Base-by-base conservation (phyloP, 2,329 filamentous ascomycete species). In the Aspergillus brasiliensis region DNA sequence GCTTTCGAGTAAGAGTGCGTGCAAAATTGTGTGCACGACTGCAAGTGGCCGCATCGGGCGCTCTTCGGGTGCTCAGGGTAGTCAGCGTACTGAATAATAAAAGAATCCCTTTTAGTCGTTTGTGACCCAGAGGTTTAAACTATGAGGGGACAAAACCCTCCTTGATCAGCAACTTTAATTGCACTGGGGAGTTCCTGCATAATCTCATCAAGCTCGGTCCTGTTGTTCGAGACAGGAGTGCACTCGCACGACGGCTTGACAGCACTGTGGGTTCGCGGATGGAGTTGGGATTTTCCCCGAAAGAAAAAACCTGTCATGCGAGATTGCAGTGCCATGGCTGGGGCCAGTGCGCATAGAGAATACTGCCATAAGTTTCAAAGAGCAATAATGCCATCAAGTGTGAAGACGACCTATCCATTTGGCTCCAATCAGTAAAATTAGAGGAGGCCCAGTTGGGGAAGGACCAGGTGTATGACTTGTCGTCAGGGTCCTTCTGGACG, bases 151-250 rank as follows among this genome's bases (percentile, higher is more conserved):
- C 54, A 58, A 60, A 56, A 52, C 38, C 48, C 42, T 58, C 38
- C 58, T 51, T 40, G 63, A 66, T 65, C 65, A 63, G 44, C 65
- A 63, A 64, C 61, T 62, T 61, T 66, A 67, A 64, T 63, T 59
- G 63, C 55, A 57, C 59, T 46, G 56, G 53, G 58, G 49, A 54
- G 64, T 64, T 65, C 63, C 62, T 68, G 66, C 62, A 64, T 62
- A 55, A 55, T 55, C 44, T 44, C 58, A 55, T 44, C 55, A 55
- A 57, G 57, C 57, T 51, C 52, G 51, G 55, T 56, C 54, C 60
- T 37, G 51, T 61, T 61, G 47, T 59, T 52, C 47, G 58, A 55
- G 38, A 59, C 19, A n/a, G 51, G 13, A 38, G 46, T 23, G 27
- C 40, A 54, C 52, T 53, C 56, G 42, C n/a, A 40, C 13, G 21